phyloP scores from a whole-genome alignment of 2,329 filamentous ascomycete genomes.

The Sarocladium kiliense region DNA sequence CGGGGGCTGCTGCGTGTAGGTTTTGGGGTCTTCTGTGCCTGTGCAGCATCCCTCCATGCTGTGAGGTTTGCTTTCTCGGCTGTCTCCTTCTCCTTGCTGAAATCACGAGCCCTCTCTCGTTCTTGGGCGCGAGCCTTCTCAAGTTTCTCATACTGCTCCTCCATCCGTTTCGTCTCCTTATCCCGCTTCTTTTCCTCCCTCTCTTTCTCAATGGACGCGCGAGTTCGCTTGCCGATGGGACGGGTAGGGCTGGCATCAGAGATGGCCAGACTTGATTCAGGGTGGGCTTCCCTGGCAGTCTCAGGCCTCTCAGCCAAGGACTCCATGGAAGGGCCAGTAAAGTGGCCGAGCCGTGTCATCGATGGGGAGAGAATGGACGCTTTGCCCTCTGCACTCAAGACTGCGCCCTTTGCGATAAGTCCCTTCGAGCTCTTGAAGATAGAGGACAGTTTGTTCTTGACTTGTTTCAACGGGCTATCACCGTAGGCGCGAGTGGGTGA shows the following conservation, averaged over 20 bases:
- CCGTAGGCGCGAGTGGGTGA: slow-evolving; percentile 51
- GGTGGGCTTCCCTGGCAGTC: slow-evolving; percentile 16
- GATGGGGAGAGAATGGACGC: slow-evolving; percentile 52
- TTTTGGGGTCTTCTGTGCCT: slow-evolving; percentile 41
- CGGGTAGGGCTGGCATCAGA: slow-evolving; percentile 35
- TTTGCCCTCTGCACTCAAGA: slow-evolving; percentile 58
- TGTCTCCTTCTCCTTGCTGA: slow-evolving; percentile 55
- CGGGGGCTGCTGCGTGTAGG: slow-evolving; percentile 47
- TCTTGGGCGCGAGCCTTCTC: slow-evolving; percentile 67
- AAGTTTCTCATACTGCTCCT: slow-evolving; percentile 56
- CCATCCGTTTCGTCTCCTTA: slow-evolving; percentile 57
- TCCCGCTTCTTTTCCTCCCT: slow-evolving; percentile 62
- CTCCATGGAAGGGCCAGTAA: slow-evolving; percentile 43
- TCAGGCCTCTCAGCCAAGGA: slow-evolving; percentile 28
- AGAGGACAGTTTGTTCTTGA: slow-evolving; percentile 88
- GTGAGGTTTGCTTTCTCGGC: slow-evolving; percentile 14
- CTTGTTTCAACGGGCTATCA: slow-evolving; percentile 83
- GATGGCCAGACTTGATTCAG: slow-evolving; percentile 14
- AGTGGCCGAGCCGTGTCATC: slow-evolving; percentile 37
- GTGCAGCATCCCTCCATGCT: slow-evolving; percentile 28
- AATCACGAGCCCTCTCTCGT: slow-evolving; percentile 59
- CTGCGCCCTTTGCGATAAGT: slow-evolving; percentile 73
- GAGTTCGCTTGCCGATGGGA: slow-evolving; percentile 41
- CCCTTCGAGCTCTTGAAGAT: slow-evolving; percentile 84
- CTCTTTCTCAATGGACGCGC: slow-evolving; percentile 56